A percentile compares a stretch with the other conserved stretches of the same genome.
Evolutionary conservation across 2,329 filamentous ascomycete genomes (phyloP).

Genomic region (Paecilomyces dactylethromorphus): DNA sequence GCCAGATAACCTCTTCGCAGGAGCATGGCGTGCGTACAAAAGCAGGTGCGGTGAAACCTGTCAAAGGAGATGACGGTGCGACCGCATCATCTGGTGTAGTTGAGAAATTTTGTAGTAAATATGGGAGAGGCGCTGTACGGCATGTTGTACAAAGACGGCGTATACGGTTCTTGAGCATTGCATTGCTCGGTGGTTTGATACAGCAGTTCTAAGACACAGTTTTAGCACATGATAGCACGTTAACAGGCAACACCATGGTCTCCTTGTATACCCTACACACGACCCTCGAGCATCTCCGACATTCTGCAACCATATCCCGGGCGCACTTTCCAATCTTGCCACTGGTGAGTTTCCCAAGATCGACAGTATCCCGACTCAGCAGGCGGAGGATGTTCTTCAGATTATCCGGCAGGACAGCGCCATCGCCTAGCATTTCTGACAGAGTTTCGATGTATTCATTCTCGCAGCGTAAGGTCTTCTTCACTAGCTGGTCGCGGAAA

Average conservation of each 20-base stretch:
- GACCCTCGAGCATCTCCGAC: conserved; percentile 67
- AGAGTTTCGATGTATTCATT: conserved; percentile 54
- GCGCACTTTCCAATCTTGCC: conserved; percentile 75
- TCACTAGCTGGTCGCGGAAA: conserved; percentile 66
- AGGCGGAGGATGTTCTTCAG: conserved; percentile 24
- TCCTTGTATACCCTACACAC: conserved; percentile 65
- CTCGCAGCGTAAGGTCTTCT: conserved; percentile 69
- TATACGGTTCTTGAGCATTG: conserved; percentile 65
- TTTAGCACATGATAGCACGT: neutral
- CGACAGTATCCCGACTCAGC: conserved; percentile 20
- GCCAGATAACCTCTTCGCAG: conserved; percentile 60
- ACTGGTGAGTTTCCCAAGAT: conserved; percentile 40
- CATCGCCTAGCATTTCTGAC: conserved; percentile 36
- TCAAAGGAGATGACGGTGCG: conserved; percentile 15
- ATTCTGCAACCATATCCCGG: conserved; percentile 77
- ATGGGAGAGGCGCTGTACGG: conserved; percentile 59
- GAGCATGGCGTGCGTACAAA: conserved; percentile 53
- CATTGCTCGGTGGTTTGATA: conserved; percentile 68
- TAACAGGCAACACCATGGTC: neutral
- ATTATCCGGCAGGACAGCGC: conserved; percentile 24
- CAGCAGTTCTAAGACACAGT: conserved; percentile 66
- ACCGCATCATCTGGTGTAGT: conserved; percentile 24
- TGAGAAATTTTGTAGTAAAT: conserved; percentile 17
- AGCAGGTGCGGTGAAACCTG: conserved; percentile 40
- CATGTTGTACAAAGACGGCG: conserved; percentile 75